A percentile compares a stretch with the other conserved stretches of the same genome.
Evolutionary conservation across 371 early-diverging fungal species (phyloP).

Genomic region (Mucor piriformis): DNA sequence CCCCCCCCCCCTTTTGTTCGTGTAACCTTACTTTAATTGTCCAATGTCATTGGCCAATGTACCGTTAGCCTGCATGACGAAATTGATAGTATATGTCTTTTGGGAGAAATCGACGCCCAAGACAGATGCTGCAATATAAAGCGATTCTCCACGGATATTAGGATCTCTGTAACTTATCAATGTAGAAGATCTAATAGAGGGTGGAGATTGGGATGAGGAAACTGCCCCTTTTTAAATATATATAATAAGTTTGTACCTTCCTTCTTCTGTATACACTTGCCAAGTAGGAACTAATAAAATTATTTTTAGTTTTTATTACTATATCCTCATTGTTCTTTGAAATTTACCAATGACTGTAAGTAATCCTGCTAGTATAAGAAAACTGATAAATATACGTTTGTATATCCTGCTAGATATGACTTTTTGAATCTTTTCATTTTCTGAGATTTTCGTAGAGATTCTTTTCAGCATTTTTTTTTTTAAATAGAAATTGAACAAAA

Average conservation of each 20-base stretch:
- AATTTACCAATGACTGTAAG: conserved; percentile 18
- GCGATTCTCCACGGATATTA: conserved; percentile 32
- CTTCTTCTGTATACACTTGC: conserved; percentile 40
- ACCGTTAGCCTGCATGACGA: conserved; percentile 33
- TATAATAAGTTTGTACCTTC: too few species aligned
- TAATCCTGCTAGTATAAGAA: conserved; percentile 11
- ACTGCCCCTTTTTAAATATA: too few species aligned
- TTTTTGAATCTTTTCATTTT: conserved; percentile 3
- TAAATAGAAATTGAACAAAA: neutral
- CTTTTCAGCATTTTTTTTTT: neutral
- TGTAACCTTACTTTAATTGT: conserved; percentile 37
- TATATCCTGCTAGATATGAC: neutral
- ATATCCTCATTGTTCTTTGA: too few species aligned
- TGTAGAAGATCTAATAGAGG: conserved; percentile 7
- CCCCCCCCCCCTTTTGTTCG: too few species aligned
- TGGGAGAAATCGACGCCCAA: conserved; percentile 35
- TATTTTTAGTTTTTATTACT: neutral
- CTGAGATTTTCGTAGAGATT: neutral
- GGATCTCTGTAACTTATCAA: conserved; percentile 30
- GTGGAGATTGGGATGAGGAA: too few species aligned
- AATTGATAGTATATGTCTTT: conserved; percentile 36
- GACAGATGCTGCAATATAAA: conserved; percentile 30
- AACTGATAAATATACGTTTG: conserved; percentile 7
- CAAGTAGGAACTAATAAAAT: conserved; percentile 34
- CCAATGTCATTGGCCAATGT: conserved; percentile 32